Base-by-base conservation (phyloP, 2,329 filamentous ascomycete genomes). In the Talaromyces funiculosus region DNA sequence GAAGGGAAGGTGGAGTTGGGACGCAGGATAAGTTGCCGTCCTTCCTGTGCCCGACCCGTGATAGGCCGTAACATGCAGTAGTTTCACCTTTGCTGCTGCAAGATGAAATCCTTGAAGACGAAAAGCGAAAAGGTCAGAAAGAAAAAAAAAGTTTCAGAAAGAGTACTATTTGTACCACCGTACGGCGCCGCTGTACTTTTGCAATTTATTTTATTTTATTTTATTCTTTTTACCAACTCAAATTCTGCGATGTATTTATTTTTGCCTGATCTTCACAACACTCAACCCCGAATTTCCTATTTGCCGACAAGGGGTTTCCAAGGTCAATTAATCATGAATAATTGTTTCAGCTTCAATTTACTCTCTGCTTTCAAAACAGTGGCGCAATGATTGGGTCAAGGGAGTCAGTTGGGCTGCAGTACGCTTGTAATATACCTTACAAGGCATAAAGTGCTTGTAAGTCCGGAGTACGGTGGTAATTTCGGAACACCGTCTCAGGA, bases 31-130 rank as follows among this genome's bases (percentile, higher is more conserved):
- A 43, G 54, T 53, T 61, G 53, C 59, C 53, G 60, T 53, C 53
- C 53, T 42, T 37, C 18, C 38, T 43, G 37, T 53, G 57, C 20
- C 38, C 38, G 35, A 22, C 29, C 47, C 37, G 53, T 61, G 59
- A 61, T 61, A 61, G 60, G 60, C 60, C 49, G 24, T 38, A 2
- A 2, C 47, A 55, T 58, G 60, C 60, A 61, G 54, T 61, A 58
- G 60, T 49, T 43, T 37, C 35, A 5, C 45, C n/a, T 29, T 42
- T 54, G 37, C 38, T 43, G 54, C 56, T 59, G 57, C 57, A 40
- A 59, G 45, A 54, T 40, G 29, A 45, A 31, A 38, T 37, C 18
- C 55, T 55, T 55, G 35, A 54, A 43, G 43, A 14, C 24, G 49
- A 42, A 29, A 43, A 24, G 33, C 42, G 20, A 33, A 42, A 53